These are phyloP conservation scores for Sarocladium brachiariae DNA, from an alignment of 2,329 filamentous ascomycete species.

Conservation along the genomic window DNA sequence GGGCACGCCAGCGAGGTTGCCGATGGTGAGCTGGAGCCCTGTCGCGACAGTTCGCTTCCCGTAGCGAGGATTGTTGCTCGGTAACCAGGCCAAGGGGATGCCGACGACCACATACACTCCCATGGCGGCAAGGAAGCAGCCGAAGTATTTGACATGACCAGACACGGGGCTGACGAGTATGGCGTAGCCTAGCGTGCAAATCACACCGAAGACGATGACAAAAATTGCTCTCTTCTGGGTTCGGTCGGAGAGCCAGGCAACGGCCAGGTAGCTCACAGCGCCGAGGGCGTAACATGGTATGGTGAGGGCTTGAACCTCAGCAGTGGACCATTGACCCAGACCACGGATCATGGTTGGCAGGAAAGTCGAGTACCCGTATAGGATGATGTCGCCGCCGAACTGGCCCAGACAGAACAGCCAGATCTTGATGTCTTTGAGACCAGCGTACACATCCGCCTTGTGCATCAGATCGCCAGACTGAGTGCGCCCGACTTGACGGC, in stretches of 20 bases:
- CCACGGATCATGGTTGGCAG: constrained; percentile 56
- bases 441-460: constrained; percentile 51
- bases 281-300: constrained; percentile 60
- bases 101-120: constrained; percentile 47
- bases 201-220: constrained; percentile 40
- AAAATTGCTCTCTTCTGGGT: constrained; percentile 50
- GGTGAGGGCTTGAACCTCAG: constrained; percentile 41
- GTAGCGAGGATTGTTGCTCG: constrained; percentile 55
- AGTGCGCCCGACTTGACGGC: constrained; percentile 22
- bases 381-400: constrained; percentile 56
- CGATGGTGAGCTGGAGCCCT: constrained; percentile 56
- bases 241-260: constrained; percentile 52
- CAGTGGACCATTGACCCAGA: constrained; percentile 41
- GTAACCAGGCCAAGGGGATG: constrained; percentile 32
- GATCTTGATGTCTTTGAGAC: constrained; percentile 57
- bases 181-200: constrained; percentile 50
- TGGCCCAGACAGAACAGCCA: constrained; percentile 53
- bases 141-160: constrained; percentile 52
- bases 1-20: constrained; percentile 57
- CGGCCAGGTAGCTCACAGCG: constrained; percentile 50
- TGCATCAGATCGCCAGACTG: constrained; percentile 22
- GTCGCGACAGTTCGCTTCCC: constrained; percentile 57
- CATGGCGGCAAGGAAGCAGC: constrained; percentile 56
- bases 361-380: constrained; percentile 35
- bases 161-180: constrained; percentile 48